phyloP scores from a whole-genome alignment of 257 asterid species.

The Misopates orontium region DNA sequence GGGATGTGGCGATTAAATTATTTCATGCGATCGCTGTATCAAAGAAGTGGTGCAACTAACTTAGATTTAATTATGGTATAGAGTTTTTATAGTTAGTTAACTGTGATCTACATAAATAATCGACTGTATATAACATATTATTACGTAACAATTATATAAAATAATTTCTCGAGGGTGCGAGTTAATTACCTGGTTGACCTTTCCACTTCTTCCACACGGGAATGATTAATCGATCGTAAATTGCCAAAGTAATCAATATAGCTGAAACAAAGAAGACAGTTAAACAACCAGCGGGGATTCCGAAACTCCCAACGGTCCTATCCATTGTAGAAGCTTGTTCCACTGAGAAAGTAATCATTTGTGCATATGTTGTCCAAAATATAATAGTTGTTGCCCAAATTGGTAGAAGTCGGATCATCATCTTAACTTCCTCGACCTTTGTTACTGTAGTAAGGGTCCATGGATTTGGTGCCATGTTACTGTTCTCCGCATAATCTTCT shows the following conservation, averaged over 20 bases:
- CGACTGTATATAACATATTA: too few relatives aligned
- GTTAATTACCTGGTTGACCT: conserved; percentile 43
- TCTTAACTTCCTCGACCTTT: conserved; percentile 49
- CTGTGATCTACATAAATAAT: too few relatives aligned
- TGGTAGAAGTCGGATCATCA: conserved; percentile 41
- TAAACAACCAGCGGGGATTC: conserved; percentile 48
- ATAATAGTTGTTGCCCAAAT: conserved; percentile 45
- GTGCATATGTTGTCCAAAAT: conserved; percentile 50
- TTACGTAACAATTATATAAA: too few relatives aligned
- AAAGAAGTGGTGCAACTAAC: too few relatives aligned
- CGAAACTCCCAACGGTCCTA: conserved; percentile 33
- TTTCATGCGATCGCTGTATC: too few relatives aligned
- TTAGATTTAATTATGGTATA: too few relatives aligned
- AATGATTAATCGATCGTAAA: conserved; percentile 38
- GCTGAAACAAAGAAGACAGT: conserved; percentile 44
- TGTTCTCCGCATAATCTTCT: conserved; percentile 27
- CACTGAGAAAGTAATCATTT: conserved; percentile 47
- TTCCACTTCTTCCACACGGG: conserved; percentile 35
- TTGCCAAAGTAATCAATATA: conserved; percentile 36
- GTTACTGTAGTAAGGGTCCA: conserved; percentile 45
- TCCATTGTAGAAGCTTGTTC: conserved; percentile 47
- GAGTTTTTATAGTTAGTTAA: too few relatives aligned
- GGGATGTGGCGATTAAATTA: too few relatives aligned
- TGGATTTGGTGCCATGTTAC: conserved; percentile 24
- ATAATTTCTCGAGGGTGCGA: too few relatives aligned